Evolutionary conservation across 805 yeast genomes (phyloP), one percentile per base, ranked within the genome.

Genomic region (Candida nanaspora): DNA sequence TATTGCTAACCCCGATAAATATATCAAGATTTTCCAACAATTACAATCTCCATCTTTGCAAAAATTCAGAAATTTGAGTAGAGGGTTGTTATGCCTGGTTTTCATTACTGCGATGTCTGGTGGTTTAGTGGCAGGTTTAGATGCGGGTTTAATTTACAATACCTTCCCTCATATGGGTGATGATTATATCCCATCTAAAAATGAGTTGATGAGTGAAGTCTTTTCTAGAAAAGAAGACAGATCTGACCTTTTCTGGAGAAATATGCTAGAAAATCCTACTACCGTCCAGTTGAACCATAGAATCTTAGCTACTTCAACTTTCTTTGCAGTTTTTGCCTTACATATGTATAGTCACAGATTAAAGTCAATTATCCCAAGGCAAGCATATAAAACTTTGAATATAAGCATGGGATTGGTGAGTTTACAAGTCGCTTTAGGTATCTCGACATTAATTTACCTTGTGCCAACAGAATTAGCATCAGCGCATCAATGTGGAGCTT

Each of bases 141-240:
- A 93, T 63, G 98, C 99, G 3, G 98, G 98, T 38, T 69, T 89
- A 62, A 88, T 93, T 49, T 93, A 93, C 64, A 93, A 93, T 62
- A 82, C 94, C 4, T 93, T 88, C 74, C 98, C 99, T 26, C 85
- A 82, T 53, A 93, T 93, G 98, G 98, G 98, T 33, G 86, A 86
- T 38, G 76, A 75, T 32, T 72, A 75, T 65, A 48, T 84, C 30
- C 98, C 99, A 9, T 74, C 84, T 15, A 62, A 57, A n/a, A 65
- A 72, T 47, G 99, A 93, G 60, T 67, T 93, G 38, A 76, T 89
- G 70, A 83, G 85, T 36, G 78, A 82, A 4, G 71, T 74, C 16
- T 93, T 69, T 57, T 72, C 95, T 3, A 73, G 93, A 57, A 69
- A 70, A 31, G 70, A 66, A 2, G 91, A 84, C 54, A 63, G 69